Percentiles rank a stretch among this genome's conserved stretches.
Conservation (phyloP, 2,329 filamentous ascomycete genomes). For the Helicocarpus griseus region DNA sequence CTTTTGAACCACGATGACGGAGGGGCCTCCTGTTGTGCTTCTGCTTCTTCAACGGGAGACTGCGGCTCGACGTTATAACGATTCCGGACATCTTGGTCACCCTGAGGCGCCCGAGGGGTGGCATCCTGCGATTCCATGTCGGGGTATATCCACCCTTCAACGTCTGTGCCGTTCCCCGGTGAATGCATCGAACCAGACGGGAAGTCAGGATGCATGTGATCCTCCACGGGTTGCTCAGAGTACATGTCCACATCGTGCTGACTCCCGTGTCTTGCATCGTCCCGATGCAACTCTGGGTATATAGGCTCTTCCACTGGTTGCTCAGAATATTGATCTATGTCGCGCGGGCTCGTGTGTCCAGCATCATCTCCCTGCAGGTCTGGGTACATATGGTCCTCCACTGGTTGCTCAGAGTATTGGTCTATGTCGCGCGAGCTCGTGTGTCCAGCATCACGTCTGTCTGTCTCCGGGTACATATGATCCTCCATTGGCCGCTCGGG, state of each 20-base stretch:
- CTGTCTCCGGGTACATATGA: too few species aligned
- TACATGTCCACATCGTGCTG: too few species aligned
- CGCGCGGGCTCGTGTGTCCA: too few species aligned
- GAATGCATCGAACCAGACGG: neutral
- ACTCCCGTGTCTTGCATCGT: too few species aligned
- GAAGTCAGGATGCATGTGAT: neutral
- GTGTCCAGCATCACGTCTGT: too few species aligned
- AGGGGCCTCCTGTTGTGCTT: neutral
- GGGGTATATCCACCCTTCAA: neutral
- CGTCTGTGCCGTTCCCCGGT: neutral
- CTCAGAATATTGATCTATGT: too few species aligned
- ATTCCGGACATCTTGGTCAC: neutral
- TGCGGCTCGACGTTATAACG: neutral
- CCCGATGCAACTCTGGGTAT: too few species aligned
- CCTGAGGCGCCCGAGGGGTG: neutral
- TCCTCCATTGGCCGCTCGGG: neutral
- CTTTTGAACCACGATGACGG: constrained; percentile 29
- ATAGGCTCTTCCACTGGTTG: neutral
- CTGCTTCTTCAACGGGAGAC: too few species aligned
- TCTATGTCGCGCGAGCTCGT: too few species aligned
- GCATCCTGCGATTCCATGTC: neutral
- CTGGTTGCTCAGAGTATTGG: neutral
- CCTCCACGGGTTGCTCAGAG: neutral
- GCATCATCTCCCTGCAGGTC: too few species aligned
- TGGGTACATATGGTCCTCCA: too few species aligned